Evolutionary conservation across 305 asterid species (phyloP).

Genomic region (Solanum hybrid): DNA sequence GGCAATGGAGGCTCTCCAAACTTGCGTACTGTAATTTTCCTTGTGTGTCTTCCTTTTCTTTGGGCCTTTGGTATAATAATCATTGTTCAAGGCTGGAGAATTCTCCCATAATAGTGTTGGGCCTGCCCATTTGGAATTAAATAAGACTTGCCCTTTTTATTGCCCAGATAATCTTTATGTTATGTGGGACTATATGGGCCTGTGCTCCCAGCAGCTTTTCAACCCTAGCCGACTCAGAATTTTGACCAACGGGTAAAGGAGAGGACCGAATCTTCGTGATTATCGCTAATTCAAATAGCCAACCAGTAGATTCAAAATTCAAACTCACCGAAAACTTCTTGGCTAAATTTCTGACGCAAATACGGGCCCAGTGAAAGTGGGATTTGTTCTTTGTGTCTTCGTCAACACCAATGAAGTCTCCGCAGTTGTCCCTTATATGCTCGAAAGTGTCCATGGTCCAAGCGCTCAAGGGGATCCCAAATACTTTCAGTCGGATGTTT

Average conservation of each 20-base stretch:
- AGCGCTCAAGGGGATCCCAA: not conserved
- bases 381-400: not conserved
- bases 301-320: not conserved
- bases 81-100: not conserved
- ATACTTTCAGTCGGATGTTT: not conserved
- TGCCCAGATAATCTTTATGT: not conserved
- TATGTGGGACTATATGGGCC: not conserved
- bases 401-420: not conserved
- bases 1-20: not conserved
- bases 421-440: not conserved
- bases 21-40: not conserved
- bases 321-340: not conserved
- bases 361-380: not conserved
- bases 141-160: not conserved
- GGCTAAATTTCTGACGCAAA: not conserved
- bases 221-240: not conserved
- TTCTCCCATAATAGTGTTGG: not conserved
- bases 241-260: not conserved
- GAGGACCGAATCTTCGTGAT: not conserved
- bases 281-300: no score
- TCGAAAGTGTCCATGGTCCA: not conserved
- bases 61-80: not conserved
- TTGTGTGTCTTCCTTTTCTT: not conserved
- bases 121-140: not conserved
- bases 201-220: not conserved